Evolutionary conservation across 1,284 basidiomycete species (phyloP).

Genomic region (Sporisorium sorghi): DNA sequence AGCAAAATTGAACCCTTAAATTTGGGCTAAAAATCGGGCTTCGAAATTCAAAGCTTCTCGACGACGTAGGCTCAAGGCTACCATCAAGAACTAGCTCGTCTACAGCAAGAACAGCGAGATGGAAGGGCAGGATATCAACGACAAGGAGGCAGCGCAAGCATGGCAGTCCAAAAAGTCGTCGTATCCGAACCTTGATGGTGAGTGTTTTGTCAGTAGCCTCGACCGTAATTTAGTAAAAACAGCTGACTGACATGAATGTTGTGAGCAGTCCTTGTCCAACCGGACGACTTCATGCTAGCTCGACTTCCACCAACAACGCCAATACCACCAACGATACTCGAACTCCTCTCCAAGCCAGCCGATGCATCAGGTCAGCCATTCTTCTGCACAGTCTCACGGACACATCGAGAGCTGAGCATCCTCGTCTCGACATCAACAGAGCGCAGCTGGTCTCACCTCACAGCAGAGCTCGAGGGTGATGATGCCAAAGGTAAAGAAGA

Average conservation of each 20-base stretch:
- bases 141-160: constrained; percentile 19
- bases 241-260: background rate
- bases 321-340: constrained; percentile 14
- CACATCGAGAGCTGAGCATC: constrained; percentile 42
- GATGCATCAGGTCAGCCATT: background rate
- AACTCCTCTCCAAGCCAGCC: constrained; percentile 12
- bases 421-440: constrained; percentile 26
- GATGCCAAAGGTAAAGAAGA: constrained; percentile 7
- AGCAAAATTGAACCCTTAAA: constrained; percentile 11
- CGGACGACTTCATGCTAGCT: constrained; percentile 35
- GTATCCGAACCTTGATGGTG: constrained; percentile 38
- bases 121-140: constrained; percentile 21
- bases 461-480: constrained; percentile 8
- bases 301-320: constrained; percentile 15
- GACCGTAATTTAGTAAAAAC: no score
- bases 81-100: background rate
- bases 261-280: constrained; percentile 40
- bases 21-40: constrained; percentile 10
- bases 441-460: constrained; percentile 2
- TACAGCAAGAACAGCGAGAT: background rate
- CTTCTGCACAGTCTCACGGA: constrained; percentile 46
- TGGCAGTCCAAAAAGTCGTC: constrained; percentile 38
- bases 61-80: background rate
- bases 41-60: background rate
- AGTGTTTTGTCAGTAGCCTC: background rate